Evolutionary conservation across 164 flowering plant species (phyloP), one percentile per base, ranked within the genome.

Genomic region (Vitis rotundifolia): DNA sequence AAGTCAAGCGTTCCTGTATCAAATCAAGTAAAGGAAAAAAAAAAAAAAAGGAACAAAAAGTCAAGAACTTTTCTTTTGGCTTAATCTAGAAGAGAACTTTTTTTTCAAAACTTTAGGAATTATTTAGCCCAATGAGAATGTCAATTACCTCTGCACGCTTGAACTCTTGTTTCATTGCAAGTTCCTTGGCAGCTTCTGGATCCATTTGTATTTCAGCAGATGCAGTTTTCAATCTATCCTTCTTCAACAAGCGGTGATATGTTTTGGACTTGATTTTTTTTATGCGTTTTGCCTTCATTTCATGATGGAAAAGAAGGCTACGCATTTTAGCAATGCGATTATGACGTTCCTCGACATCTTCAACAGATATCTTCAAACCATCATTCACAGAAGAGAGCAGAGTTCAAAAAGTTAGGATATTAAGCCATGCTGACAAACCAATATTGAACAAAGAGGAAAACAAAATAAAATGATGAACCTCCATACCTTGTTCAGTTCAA

Each of bases 261-360:
- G 89, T 81, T 79, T 91, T 94, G 16, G 98, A 92, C 77, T 94
- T 94, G 10, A 94, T 94, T 65, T 92, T 91, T 61, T 92, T 94
- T 4, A 88, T 71, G 60, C 76, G 95, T 73, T 92, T 94, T 52
- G 86, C 79, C 78, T 94, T 92, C 83, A 87, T 49, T 71, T 94
- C 98, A 78, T 92, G 26, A 22, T 22, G 1, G 26, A 22, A 22
- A 22, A 22, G 26, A 22, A 22, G 26, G 2, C 26, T 22, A 22
- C 26, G 26, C 26, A 22, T 22, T 22, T 22, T 22, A 3, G 97
- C 97, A n/a, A 86, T 84, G 53, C 78, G 88, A 77, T 87, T 75
- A 48, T 85, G 86, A 6, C 87, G 86, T 44, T 91, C 89, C 71
- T 71, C 85, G 48, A 83, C 90, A 64, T 91, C 95, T 81, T 91